Conservation (phyloP, 1,284 basidiomycete species). For the Testicularia cyperi region DNA sequence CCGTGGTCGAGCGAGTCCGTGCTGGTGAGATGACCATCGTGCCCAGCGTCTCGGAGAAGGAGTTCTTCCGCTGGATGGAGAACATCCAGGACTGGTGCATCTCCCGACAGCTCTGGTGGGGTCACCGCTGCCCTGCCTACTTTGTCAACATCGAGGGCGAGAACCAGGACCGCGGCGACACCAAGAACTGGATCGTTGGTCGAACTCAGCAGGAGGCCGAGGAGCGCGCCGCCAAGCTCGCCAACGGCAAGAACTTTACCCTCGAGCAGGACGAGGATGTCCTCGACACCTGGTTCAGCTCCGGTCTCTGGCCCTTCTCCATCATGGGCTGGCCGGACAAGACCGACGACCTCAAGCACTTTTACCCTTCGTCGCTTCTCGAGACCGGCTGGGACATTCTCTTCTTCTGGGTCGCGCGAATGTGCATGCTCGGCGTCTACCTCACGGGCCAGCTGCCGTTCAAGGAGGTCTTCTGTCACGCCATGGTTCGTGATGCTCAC, state of each 20-base stretch:
- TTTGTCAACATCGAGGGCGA: constrained; percentile 83
- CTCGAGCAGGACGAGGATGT: constrained; percentile 96
- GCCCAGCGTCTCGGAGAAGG: constrained; percentile 82
- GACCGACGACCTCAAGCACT: constrained; percentile 62
- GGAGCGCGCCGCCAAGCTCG: constrained; percentile 73
- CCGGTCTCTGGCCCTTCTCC: constrained; percentile 95
- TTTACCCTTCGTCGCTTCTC: constrained; percentile 85
- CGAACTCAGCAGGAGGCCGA: constrained; percentile 77
- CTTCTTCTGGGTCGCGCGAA: constrained; percentile 99
- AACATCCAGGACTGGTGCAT: constrained; percentile 99
- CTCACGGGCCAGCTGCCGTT: constrained; percentile 91
- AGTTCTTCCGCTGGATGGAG: constrained; percentile 97
- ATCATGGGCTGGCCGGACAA: constrained; percentile 92
- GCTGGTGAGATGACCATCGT: constrained; percentile 65
- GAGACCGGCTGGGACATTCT: constrained; percentile 99
- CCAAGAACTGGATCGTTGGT: constrained; percentile 77
- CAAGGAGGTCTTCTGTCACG: constrained; percentile 96
- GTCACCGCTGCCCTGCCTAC: constrained; percentile 94
- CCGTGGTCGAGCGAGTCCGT: constrained; percentile 72
- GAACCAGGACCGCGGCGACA: constrained; percentile 66
- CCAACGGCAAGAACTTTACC: constrained; percentile 70
- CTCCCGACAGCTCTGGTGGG: constrained; percentile 99
- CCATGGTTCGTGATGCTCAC: constrained; percentile 97
- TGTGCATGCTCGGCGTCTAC: constrained; percentile 90
- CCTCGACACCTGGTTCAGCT: constrained; percentile 99